Evolutionary conservation across 2,329 filamentous ascomycete genomes (phyloP).

Genomic region (Raffaelea albimanens): DNA sequence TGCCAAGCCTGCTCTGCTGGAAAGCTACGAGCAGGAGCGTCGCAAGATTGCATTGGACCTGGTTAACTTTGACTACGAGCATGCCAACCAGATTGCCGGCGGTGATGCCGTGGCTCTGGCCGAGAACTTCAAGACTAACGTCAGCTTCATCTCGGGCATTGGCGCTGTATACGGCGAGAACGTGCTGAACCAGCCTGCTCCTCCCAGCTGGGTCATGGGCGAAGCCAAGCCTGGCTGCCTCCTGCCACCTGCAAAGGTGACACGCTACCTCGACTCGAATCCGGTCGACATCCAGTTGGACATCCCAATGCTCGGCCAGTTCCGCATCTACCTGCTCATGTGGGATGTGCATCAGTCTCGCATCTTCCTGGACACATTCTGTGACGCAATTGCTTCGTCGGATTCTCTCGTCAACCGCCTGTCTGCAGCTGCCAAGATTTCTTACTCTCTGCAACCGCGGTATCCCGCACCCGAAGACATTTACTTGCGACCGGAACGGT

Average conservation of each 20-base stretch:
- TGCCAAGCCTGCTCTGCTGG: constrained; percentile 42
- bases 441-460: constrained; percentile 51
- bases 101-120: constrained; percentile 50
- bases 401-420: constrained; percentile 50
- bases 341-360: constrained; percentile 44
- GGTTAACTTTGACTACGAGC: constrained; percentile 46
- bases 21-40: constrained; percentile 55
- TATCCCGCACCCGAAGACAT: constrained; percentile 51
- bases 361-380: constrained; percentile 53
- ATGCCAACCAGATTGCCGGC: constrained; percentile 33
- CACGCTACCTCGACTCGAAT: constrained; percentile 68
- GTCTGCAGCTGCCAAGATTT: constrained; percentile 48
- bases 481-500: constrained; percentile 58
- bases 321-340: constrained; percentile 64
- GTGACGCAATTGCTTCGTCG: constrained; percentile 38
- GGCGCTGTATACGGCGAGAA: constrained; percentile 50
- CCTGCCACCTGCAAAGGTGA: constrained; percentile 60
- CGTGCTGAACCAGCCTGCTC: constrained; percentile 33
- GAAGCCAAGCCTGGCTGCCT: constrained; percentile 43
- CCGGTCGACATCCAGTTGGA: constrained; percentile 70
- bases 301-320: constrained; percentile 68
- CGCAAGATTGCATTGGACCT: constrained; percentile 51
- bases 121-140: constrained; percentile 56
- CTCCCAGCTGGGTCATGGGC: constrained; percentile 23
- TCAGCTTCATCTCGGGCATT: constrained; percentile 58